Evolutionary conservation across 73 alveolate genomes (phyloP).

Genomic region (Effrenium voratum): DNA sequence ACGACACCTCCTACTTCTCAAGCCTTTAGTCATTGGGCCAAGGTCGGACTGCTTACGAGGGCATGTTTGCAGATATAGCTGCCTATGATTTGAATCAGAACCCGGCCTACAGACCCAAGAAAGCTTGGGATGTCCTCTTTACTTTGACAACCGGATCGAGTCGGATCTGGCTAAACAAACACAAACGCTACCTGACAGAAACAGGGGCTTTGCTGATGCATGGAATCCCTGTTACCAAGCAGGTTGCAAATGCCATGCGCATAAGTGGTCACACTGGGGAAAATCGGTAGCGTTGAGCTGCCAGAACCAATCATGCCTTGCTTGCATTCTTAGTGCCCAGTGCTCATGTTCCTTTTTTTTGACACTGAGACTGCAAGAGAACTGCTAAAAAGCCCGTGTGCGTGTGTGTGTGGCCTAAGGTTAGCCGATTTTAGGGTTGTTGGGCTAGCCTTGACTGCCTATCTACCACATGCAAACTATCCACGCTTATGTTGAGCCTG

Average conservation of each 20-base stretch:
- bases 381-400: too few species aligned
- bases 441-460: too few species aligned
- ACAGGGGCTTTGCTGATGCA: neutral
- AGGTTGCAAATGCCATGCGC: neutral
- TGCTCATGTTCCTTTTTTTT: too few species aligned
- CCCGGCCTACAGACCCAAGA: constrained; percentile 16
- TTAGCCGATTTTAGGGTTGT: too few species aligned
- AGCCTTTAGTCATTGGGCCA: neutral
- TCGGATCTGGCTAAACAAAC: constrained; percentile 6
- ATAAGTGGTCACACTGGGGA: too few species aligned
- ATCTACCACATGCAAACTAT: too few species aligned
- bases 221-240: neutral
- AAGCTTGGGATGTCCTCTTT: constrained; percentile 2
- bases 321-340: neutral
- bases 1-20: too few species aligned
- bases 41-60: neutral
- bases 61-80: constrained; percentile 12
- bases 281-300: too few species aligned
- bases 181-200: neutral
- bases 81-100: constrained; percentile 38
- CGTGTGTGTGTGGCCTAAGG: too few species aligned
- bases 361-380: too few species aligned
- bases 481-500: too few species aligned
- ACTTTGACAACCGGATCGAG: constrained; percentile 26
- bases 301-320: neutral